Evolutionary conservation across 148 eudicot genomes (phyloP), one percentile per base, ranked within the genome.

Genomic region (Polygonum maritimum): DNA sequence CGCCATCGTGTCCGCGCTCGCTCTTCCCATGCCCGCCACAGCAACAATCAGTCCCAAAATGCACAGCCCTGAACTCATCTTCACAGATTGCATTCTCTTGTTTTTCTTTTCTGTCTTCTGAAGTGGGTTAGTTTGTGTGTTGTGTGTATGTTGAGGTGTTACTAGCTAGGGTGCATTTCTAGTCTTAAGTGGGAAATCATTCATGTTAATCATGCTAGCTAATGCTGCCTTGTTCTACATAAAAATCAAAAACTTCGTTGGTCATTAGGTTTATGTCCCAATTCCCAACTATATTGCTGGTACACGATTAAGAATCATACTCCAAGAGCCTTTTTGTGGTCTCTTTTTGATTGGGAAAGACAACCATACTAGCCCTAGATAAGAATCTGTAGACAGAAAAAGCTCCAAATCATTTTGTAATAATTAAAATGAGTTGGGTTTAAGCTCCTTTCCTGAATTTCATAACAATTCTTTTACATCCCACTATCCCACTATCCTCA

Each of bases 351-450:
- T 60, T 22, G 67, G 38, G 26, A 60, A 21, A 22, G 15, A 58
- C 13, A 58, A 0, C 67, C 35, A 58, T 22, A 8, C 22, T 52
- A 52, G 58, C 58, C 58, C 21, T 41, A 41, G 63, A 8, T 10
- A 26, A 26, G 31, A 26, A 26, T 26, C 31, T 26, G 31, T 26
- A 26, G 31, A 26, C 0, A 26, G 31, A 26, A 57, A 19, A 57
- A 26, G 67, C 31, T 60, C 67, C 67, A 60, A 60, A 60, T 60
- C 67, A 60, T 60, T 60, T 26, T 22, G 67, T 60, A 60, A 21
- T 58, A 58, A 58, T 58, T 58, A 60, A 60, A 22, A 60, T 26
- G 67, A 60, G 67, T 60, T 60, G 31, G 67, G 67, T 60, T 48
- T 60, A 10, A 55, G 67, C 36, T 22, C 67, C 33, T 60, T 60